These are phyloP conservation scores for barley (Hordeum vulgare) DNA, from an alignment of 176 grass and related monocot genomes.

Conservation along the genomic window MorexV3_pseudomolecules_assembly NC_058519.1:658747473-658747972, in stretches of 20 bases:
- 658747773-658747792: slow-evolving; percentile 15
- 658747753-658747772: not conserved
- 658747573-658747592: slow-evolving; percentile 4
- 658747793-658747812: not conserved
- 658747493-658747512: slow-evolving; percentile 4
- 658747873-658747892: too few species aligned
- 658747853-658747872: not conserved
- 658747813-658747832: slow-evolving; percentile 25
- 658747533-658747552: not conserved
- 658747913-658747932: slow-evolving; percentile 18
- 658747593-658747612: not conserved
- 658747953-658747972: not conserved
- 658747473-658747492: slow-evolving; percentile 45
- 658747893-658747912: not conserved
- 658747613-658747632: not conserved
- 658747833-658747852: not conserved
- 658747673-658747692: not conserved
- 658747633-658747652: not conserved
- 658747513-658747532: slow-evolving; percentile 26
- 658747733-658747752: too few species aligned
- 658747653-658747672: not conserved
- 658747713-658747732: slow-evolving; percentile 18
- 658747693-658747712: slow-evolving; percentile 12
- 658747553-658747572: slow-evolving; percentile 21
- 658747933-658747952: slow-evolving; percentile 2